Conservation (phyloP, 352 stramenopile species). For the Pythium sp. region DNA sequence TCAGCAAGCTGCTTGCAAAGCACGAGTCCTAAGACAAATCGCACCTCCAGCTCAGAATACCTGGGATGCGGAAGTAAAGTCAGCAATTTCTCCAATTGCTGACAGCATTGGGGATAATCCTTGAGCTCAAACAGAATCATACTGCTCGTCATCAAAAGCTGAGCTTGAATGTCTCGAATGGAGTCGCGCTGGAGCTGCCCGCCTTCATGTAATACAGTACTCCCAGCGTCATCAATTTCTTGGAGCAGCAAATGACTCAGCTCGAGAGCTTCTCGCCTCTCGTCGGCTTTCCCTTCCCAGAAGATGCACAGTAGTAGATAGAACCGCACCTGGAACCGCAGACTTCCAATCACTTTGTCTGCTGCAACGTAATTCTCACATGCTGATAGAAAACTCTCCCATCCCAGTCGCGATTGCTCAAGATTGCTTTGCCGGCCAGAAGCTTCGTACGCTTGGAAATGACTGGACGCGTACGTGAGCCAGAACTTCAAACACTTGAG, state of each 20-base stretch:
- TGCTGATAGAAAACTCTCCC: conserved; percentile 31
- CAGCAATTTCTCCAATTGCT: conserved; percentile 26
- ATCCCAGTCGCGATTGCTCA: conserved; percentile 36
- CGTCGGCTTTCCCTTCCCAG: conserved; percentile 24
- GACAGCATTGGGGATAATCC: conserved; percentile 17
- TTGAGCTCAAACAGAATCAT: conserved; percentile 43
- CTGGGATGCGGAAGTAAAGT: conserved; percentile 1
- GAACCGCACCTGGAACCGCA: conserved; percentile 30
- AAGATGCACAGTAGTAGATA: conserved; percentile 42
- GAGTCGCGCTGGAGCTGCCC: neutral
- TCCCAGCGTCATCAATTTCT: conserved; percentile 18
- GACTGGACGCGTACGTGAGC: conserved; percentile 50
- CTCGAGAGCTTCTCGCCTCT: conserved; percentile 10
- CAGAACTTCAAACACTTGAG: conserved; percentile 43
- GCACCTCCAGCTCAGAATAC: conserved; percentile 37
- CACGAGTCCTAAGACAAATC: conserved; percentile 31
- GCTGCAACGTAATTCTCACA: conserved; percentile 1
- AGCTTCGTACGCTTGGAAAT: conserved; percentile 51
- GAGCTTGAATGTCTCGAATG: conserved; percentile 6
- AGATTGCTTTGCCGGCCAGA: conserved; percentile 44
- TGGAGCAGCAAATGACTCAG: neutral
- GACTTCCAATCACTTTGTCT: conserved; percentile 13
- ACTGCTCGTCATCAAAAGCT: conserved; percentile 39
- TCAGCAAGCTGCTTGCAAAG: conserved; percentile 1
- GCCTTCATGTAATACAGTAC: neutral